Evolutionary conservation across 192 early-diverging fungal genomes (phyloP), one percentile per base, ranked within the genome.

Genomic region (Coemansia sp.): DNA sequence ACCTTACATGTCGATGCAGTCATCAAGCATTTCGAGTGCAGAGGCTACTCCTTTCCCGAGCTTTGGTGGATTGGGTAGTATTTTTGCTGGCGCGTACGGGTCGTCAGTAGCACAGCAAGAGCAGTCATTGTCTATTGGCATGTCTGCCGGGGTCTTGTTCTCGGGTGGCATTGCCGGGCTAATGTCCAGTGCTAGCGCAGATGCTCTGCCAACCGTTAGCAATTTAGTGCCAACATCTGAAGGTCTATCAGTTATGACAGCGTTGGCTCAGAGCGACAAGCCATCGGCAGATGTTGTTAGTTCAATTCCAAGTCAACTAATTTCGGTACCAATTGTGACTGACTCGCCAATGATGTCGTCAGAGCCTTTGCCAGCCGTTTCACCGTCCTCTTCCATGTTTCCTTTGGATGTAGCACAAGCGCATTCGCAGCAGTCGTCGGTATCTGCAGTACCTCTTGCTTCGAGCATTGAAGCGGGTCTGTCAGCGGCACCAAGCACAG

Each of bases 41-140:
- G 57, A 10, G 18, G 16, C 33, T 18, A 8, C 31, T 60, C 2
- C 57, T 18, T 33, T 34, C 6, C 31, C 57, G 4, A 1, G 15
- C 57, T 7, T 60, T 15, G 57, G 31, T 18, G 57, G 31, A 16
- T 7, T 60, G 33, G 29, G 57, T 16, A n/a, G 57, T 13, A 60
- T 60, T 34, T 60, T 34, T 13, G 24, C 53, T 33, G 65, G 40
- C 15, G 49, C 47, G 18, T 52, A 64, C 33, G 72, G 47, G n/a
- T 38, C 61, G 18, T 63, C 72, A 3, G 72, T 53, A 62, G 24
- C 44, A 15, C 49, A 63, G 2, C 65, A 73, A 41, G 72, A 68
- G 44, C 57, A 68, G 10, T 68, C 72, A 15, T 47, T 64, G 29
- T 57, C 70, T 9, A 27, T 68, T 34, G 53, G 39, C 39, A 9